Evolutionary conservation across 805 yeast species (phyloP), one percentile per base, ranked within the genome.

Genomic region (Saccharomycopsis sp.): DNA sequence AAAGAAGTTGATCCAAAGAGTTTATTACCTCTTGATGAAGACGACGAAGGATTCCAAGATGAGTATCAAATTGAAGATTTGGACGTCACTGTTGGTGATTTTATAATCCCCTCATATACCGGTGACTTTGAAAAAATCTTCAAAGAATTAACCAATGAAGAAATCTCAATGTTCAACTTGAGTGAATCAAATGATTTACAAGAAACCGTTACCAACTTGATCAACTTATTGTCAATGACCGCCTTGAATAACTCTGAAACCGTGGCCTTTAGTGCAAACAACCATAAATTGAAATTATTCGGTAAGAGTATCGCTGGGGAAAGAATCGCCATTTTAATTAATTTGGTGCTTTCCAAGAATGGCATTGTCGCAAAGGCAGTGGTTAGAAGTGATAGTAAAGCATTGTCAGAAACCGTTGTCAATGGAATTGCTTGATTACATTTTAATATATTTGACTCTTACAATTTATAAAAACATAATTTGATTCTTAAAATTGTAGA

Each of bases 21-120:
- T 13, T 77, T 78, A 17, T 74, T 70, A 47, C 71, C 80, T 37
- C 72, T 70, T 44, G 79, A 72, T 34, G 76, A 71, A 36, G 79
- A 66, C 40, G 84, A 76, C 34, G 94, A 81, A 49, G 96, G 96
- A 14, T 84, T 79, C 70, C 82, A 81, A 49, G 97, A 92, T 60
- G 95, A 88, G 61, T 92, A 89, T 61, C 92, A 80, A 57, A 74
- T 92, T 49, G 96, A 86, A 60, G 81, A 79, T 43, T 66, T 87
- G 53, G 76, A 73, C 43, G 57, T 89, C 41, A 62, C 62, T 5
- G 76, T 92, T 8, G 95, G 95, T 28, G 96, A 87, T 58, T 89
- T 77, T 61, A 68, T 86, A 43, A 61, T 66, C 40, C 94, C 95
- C 39, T 67, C 86, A 19, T 85, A 74, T 57, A 73, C 79, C 47